A percentile compares a stretch with the other conserved stretches of the same genome.
These are phyloP conservation scores for Amphibolis antarctica DNA, from an alignment of 106 monocot genomes.

Conservation along the genomic window DNA sequence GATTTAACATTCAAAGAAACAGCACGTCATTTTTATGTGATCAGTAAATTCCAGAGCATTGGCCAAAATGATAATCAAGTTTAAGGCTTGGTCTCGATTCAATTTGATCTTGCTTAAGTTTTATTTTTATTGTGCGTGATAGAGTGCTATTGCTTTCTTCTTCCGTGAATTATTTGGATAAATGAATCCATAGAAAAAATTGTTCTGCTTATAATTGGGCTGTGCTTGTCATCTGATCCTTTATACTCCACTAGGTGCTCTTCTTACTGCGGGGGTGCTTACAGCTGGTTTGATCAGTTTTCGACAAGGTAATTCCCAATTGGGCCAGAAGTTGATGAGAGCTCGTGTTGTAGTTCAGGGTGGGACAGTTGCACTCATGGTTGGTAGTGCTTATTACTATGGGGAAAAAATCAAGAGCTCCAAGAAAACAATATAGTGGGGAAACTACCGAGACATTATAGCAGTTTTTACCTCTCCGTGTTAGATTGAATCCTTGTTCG, in stretches of 20 bases:
- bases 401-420: constrained; percentile 53
- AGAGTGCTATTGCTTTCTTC: neutral
- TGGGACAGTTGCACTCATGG: constrained; percentile 88
- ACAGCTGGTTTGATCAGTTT: constrained; percentile 87
- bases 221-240: neutral
- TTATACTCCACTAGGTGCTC: constrained; percentile 52
- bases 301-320: constrained; percentile 79
- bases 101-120: neutral
- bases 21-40: neutral
- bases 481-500: no score
- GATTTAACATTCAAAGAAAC: no score
- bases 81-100: neutral
- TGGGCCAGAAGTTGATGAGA: constrained; percentile 95
- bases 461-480: no score
- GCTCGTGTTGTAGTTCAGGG: constrained; percentile 90
- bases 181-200: no score
- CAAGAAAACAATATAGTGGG: constrained; percentile 20
- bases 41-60: neutral
- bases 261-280: constrained; percentile 88
- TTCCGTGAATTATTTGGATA: neutral
- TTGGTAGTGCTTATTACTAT: constrained; percentile 86
- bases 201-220: neutral
- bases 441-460: no score
- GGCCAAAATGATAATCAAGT: neutral
- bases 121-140: neutral